These are phyloP conservation scores for Beta vulgaris DNA, from an alignment of 148 eudicot genomes.

Conservation along the genomic window DNA sequence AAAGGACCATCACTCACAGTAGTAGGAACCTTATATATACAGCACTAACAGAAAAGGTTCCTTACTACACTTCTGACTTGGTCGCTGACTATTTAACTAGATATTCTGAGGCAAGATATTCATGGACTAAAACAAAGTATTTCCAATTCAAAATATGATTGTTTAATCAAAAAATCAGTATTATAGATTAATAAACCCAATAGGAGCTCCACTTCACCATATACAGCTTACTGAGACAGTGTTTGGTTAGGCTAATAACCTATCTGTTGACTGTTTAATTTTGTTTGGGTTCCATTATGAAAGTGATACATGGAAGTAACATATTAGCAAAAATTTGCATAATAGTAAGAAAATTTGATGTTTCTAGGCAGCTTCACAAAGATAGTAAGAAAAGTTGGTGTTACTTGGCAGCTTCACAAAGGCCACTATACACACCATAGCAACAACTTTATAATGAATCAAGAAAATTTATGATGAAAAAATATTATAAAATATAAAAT, in stretches of 20 bases:
- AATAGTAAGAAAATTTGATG: no score
- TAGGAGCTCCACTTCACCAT: no score
- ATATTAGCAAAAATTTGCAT: neutral
- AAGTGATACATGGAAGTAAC: neutral
- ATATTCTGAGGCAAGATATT: neutral
- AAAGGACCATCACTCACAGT: neutral
- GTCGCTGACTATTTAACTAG: neutral
- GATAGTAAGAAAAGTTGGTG: no score
- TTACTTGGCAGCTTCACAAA: neutral
- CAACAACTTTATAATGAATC: no score
- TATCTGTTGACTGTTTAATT: neutral
- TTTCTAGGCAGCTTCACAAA: neutral
- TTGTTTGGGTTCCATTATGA: no score
- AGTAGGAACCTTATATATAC: neutral
- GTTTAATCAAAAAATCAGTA: neutral
- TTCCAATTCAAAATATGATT: neutral
- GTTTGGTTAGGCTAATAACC: no score
- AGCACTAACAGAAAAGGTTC: neutral
- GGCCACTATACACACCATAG: neutral
- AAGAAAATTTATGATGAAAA: no score
- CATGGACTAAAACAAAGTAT: neutral
- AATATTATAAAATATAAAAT: neutral
- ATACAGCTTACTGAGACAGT: no score
- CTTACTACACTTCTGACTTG: neutral
- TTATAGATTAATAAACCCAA: no score